A percentile compares a stretch with the other conserved stretches of the same genome.
Evolutionary conservation across 352 stramenopile genomes (phyloP).

Genomic region (Globisporangium cederbergense): DNA sequence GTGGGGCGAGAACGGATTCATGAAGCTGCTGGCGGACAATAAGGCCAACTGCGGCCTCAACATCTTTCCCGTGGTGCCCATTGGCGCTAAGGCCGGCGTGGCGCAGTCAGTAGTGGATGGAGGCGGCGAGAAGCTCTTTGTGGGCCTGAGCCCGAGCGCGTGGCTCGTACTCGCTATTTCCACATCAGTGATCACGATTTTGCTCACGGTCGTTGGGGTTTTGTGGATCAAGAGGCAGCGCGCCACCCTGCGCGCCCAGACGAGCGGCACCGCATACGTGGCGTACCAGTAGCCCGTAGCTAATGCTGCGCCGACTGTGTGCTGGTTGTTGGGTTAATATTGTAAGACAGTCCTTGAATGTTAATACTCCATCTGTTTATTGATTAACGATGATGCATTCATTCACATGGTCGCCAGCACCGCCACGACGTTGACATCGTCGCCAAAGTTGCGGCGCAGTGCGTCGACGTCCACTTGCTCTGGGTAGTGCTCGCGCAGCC

Average conservation of each 20-base stretch:
- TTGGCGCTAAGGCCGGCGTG: constrained; percentile 38
- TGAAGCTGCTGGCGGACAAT: constrained; percentile 55
- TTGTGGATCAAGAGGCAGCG: constrained; percentile 19
- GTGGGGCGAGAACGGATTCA: constrained; percentile 62
- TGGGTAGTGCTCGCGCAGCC: constrained; percentile 9
- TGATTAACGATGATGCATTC: background rate
- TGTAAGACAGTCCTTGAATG: background rate
- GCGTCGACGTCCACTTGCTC: background rate
- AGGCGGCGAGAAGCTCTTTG: constrained; percentile 39
- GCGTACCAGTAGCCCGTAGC: background rate
- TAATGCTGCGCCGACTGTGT: background rate
- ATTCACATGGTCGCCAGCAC: constrained; percentile 6
- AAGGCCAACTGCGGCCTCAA: constrained; percentile 76
- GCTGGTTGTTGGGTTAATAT: background rate
- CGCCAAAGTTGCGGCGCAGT: background rate
- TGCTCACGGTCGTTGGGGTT: constrained; percentile 33
- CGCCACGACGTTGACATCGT: background rate
- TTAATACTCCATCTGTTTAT: background rate
- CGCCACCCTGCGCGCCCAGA: constrained; percentile 8
- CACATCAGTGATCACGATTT: constrained; percentile 24
- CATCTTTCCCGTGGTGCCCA: constrained; percentile 68
- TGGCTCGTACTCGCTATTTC: constrained; percentile 34
- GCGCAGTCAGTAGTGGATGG: constrained; percentile 40
- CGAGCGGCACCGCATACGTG: constrained; percentile 16
- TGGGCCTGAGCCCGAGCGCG: constrained; percentile 26